A percentile compares a stretch with the other conserved stretches of the same genome.
phyloP scores from a whole-genome alignment of 1,139 yeast species.

The Debaryomycetaceae sp. region DNA sequence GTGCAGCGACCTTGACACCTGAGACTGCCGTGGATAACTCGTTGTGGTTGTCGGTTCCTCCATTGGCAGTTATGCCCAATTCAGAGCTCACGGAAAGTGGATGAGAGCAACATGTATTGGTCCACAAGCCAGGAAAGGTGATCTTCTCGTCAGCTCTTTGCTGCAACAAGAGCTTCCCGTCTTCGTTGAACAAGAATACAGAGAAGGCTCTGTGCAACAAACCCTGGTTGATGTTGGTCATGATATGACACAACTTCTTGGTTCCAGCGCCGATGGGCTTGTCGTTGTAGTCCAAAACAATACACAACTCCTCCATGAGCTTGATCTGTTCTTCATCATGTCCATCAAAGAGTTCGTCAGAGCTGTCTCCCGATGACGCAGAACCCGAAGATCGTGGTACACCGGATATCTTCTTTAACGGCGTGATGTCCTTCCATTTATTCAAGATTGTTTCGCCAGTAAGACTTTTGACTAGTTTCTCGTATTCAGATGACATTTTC shows the following conservation, averaged over 20 bases:
- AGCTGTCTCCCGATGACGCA: constrained; percentile 17
- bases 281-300: constrained; percentile 86
- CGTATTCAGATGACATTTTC: constrained; percentile 30
- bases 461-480: constrained; percentile 51
- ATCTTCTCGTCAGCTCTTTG: constrained; percentile 95
- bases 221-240: constrained; percentile 83
- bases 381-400: constrained; percentile 35
- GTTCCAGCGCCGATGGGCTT: constrained; percentile 90
- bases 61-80: constrained; percentile 48
- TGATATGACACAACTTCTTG: constrained; percentile 86
- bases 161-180: constrained; percentile 76
- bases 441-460: constrained; percentile 46
- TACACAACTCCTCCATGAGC: constrained; percentile 95
- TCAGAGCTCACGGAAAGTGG: constrained; percentile 85
- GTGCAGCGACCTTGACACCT: constrained; percentile 88
- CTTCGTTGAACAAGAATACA: constrained; percentile 80
- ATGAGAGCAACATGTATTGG: constrained; percentile 98
- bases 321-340: constrained; percentile 93
- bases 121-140: constrained; percentile 96
- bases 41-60: constrained; percentile 36
- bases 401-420: constrained; percentile 48
- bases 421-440: constrained; percentile 63
- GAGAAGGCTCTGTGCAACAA: constrained; percentile 93
- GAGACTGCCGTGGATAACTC: constrained; percentile 49
- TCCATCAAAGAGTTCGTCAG: constrained; percentile 57